Evolutionary conservation across 352 stramenopile species (phyloP), one percentile per base, ranked within the genome.

Genomic region (Halophytophthora polymorphica): DNA sequence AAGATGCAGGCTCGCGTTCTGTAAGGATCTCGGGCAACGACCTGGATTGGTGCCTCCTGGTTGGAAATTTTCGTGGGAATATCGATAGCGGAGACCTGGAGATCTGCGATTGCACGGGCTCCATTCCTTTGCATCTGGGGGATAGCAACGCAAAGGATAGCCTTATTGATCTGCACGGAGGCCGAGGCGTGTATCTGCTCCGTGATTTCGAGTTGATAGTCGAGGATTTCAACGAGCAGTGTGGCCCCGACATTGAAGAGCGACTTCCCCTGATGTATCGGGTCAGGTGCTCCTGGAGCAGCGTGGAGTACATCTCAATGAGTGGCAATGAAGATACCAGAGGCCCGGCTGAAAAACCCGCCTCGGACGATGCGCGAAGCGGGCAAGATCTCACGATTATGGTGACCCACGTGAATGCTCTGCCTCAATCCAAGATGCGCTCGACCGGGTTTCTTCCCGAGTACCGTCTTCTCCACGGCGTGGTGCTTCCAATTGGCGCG

Each of bases 61-160:
- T 77, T 14, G 71, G 65, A 22, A 58, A 47, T 14, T 56, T 82
- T 28, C 53, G 45, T 29, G 71, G 71, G 5, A 74, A 69, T 41
- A 39, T 69, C 3, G 43, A 64, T n/a, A 64, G 38, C 29, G 71
- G 68, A 10, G 58, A 77, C n/a, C 56, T 78, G 38, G 47, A 76
- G 31, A 50, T 78, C 42, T 72, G 56, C 53, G 71, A 82, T 50
- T 65, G 65, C 6, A 77, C 71, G 13, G 71, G 62, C 13, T 74
- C 65, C 1, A 41, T 75, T 8, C 40, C 65, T n/a, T 50, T 76
- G 45, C 29, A 50, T 45, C 34, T 73, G 37, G 36, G 44, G 35
- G 37, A 42, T 25, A 13, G 4, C 12, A 22, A 19, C 15, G 28
- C 17, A 19, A 45, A n/a, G 12, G 37, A 42, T 10, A 39, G 8